Conservation (phyloP, 2,329 filamentous ascomycete genomes). For the Trichoderma arundinaceum region DNA sequence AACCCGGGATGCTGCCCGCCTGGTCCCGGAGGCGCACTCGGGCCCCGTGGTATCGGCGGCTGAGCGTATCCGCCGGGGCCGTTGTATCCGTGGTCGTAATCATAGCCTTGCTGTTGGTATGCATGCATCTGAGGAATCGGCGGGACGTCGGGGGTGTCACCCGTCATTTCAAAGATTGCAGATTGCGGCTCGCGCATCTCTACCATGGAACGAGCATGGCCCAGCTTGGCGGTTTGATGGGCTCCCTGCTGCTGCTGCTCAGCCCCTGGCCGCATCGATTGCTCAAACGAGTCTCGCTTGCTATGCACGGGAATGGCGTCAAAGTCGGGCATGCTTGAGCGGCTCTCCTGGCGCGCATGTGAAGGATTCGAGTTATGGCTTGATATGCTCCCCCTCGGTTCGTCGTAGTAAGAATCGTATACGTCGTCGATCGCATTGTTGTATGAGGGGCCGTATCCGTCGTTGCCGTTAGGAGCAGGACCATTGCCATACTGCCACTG, state of each 20-base stretch:
- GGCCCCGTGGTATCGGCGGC: constrained; percentile 39
- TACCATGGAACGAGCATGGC: constrained; percentile 69
- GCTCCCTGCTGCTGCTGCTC: constrained; percentile 56
- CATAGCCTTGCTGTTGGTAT: constrained; percentile 9
- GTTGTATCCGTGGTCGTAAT: background rate
- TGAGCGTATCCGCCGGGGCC: constrained; percentile 36
- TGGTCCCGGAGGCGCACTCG: constrained; percentile 43
- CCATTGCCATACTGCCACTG: background rate
- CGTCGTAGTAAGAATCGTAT: constrained; percentile 62
- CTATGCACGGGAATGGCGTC: constrained; percentile 47
- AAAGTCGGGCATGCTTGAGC: constrained; percentile 50
- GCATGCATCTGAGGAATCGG: constrained; percentile 47
- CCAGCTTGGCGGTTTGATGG: constrained; percentile 59
- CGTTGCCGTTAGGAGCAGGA: constrained; percentile 41
- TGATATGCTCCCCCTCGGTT: constrained; percentile 41
- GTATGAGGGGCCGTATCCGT: constrained; percentile 46
- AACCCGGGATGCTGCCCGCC: constrained; percentile 31
- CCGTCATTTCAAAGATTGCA: constrained; percentile 76
- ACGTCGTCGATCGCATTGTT: constrained; percentile 53
- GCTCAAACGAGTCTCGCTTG: constrained; percentile 54
- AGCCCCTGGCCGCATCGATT: constrained; percentile 50
- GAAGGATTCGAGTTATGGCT: constrained; percentile 35
- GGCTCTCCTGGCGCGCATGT: constrained; percentile 33
- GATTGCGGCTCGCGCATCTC: constrained; percentile 67
- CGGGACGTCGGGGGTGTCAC: constrained; percentile 64